A percentile compares a stretch with the other conserved stretches of the same genome.
These are phyloP conservation scores for Marasmius sp. DNA, from an alignment of 1,284 basidiomycete species.

Conservation along the genomic window DNA sequence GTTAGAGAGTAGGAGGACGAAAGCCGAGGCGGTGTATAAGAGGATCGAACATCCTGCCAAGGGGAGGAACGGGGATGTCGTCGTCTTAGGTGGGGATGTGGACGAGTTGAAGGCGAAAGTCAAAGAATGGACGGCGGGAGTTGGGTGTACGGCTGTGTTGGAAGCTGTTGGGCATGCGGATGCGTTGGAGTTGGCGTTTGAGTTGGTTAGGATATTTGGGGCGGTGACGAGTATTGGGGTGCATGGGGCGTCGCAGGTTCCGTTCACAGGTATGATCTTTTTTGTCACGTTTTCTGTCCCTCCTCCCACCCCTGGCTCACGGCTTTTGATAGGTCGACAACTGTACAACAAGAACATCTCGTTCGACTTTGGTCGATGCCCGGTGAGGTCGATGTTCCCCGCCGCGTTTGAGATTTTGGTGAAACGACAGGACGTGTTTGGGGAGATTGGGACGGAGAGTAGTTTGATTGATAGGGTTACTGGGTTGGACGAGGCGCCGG, in stretches of 20 bases:
- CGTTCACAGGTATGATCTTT: slow-evolving; percentile 43
- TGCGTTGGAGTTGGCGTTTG: slow-evolving; percentile 71
- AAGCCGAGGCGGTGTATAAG: slow-evolving; percentile 54
- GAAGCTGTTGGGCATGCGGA: slow-evolving; percentile 80
- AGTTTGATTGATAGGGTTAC: slow-evolving; percentile 69
- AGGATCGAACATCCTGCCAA: slow-evolving; percentile 47
- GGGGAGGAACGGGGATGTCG: slow-evolving; percentile 42
- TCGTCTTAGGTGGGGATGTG: slow-evolving; percentile 40
- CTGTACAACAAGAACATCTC: slow-evolving; percentile 84
- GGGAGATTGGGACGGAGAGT: slow-evolving; percentile 52
- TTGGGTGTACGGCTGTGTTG: slow-evolving; percentile 64
- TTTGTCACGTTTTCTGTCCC: no score
- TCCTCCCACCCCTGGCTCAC: no score
- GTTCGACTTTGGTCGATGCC: slow-evolving; percentile 86
- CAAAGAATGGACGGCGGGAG: slow-evolving; percentile 48
- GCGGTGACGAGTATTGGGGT: slow-evolving; percentile 81
- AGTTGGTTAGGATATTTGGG: slow-evolving; percentile 80
- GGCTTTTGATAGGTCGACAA: slow-evolving; percentile 46
- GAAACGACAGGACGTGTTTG: slow-evolving; percentile 70
- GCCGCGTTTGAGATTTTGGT: slow-evolving; percentile 70
- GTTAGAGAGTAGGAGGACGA: slow-evolving; percentile 51
- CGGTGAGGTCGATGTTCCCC: slow-evolving; percentile 78
- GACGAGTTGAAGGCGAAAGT: slow-evolving; percentile 53
- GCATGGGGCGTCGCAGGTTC: slow-evolving; percentile 54
- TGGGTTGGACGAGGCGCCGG: slow-evolving; percentile 50